These are phyloP conservation scores for Picea abies DNA, from an alignment of 83 land plant species.

Conservation along the genomic window DNA sequence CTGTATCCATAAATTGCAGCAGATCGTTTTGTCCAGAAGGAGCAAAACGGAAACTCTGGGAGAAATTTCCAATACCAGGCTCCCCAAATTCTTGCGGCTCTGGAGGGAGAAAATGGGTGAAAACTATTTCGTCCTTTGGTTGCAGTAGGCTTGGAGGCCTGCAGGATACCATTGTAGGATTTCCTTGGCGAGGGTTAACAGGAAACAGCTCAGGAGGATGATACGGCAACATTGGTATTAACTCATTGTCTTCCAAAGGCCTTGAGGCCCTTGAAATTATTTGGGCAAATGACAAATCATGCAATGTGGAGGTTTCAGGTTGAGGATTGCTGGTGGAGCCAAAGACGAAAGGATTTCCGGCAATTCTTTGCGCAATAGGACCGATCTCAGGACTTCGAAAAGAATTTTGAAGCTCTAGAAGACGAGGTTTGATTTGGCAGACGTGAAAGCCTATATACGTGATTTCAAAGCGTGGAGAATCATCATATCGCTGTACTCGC, in stretches of 20 bases:
- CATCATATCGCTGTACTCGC: constrained; percentile 66
- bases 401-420: background rate
- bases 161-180: constrained; percentile 1
- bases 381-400: background rate
- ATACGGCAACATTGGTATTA: background rate
- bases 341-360: background rate
- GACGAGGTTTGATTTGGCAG: constrained; percentile 20
- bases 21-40: background rate
- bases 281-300: background rate
- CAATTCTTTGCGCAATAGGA: background rate
- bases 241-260: background rate
- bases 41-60: background rate
- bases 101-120: background rate
- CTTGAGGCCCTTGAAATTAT: background rate
- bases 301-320: background rate
- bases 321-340: background rate
- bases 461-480: constrained; percentile 51
- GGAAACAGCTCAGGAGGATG: background rate
- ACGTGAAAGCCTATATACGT: constrained; percentile 65
- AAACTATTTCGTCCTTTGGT: background rate
- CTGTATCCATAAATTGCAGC: constrained; percentile 6
- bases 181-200: background rate
- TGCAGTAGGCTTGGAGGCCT: background rate
- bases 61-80: background rate
- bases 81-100: background rate